These are phyloP conservation scores for Bimuria novae-zelandiae DNA, from an alignment of 2,329 filamentous ascomycete genomes.

Conservation along the genomic window DNA sequence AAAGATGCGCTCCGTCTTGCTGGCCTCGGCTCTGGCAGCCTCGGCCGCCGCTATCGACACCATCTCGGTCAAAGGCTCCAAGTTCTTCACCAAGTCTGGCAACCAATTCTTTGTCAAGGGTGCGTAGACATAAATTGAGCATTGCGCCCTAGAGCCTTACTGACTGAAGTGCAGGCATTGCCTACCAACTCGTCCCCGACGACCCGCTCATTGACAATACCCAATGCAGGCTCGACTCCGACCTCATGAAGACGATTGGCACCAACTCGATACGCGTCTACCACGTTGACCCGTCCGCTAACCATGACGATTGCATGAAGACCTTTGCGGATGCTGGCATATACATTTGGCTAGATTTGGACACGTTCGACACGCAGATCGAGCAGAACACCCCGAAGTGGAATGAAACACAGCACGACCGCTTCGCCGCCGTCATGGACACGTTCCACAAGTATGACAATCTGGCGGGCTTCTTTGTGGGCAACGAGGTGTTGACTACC, in stretches of 20 bases:
- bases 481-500: constrained; percentile 79
- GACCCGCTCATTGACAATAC: constrained; percentile 77
- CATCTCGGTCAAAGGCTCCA: constrained; percentile 70
- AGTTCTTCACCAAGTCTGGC: constrained; percentile 83
- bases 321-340: constrained; percentile 80
- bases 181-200: constrained; percentile 67
- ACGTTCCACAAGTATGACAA: constrained; percentile 79
- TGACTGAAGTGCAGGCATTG: constrained; percentile 64
- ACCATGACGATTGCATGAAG: constrained; percentile 81
- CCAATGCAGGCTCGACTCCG: constrained; percentile 77
- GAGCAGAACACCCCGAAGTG: constrained; percentile 67
- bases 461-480: constrained; percentile 81
- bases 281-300: constrained; percentile 72
- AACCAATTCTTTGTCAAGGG: constrained; percentile 85
- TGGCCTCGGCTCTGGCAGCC: constrained; percentile 30
- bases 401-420: constrained; percentile 72
- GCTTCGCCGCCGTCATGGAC: constrained; percentile 75
- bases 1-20: constrained; percentile 26
- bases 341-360: constrained; percentile 83
- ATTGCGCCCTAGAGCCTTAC: background rate
- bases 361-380: constrained; percentile 70
- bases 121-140: constrained; percentile 37
- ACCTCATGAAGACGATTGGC: constrained; percentile 78
- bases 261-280: constrained; percentile 87
- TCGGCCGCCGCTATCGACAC: constrained; percentile 56